Conservation (phyloP, 2,329 filamentous ascomycete genomes). For the Scopulariopsis brevicaulis region DNA sequence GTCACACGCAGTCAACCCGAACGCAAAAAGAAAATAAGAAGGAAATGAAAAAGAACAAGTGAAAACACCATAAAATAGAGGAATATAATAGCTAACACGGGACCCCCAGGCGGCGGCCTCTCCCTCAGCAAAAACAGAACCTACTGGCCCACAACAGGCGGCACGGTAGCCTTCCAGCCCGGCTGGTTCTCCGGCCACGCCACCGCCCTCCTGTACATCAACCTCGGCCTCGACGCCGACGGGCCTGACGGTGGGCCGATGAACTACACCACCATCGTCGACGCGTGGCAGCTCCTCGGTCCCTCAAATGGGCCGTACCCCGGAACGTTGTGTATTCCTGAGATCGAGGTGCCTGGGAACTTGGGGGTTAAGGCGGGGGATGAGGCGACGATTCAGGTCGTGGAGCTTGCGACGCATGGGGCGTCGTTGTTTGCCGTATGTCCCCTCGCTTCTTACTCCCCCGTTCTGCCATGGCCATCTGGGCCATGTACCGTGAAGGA, state of each 20-base stretch:
- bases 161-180: constrained; percentile 67
- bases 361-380: constrained; percentile 54
- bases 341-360: constrained; percentile 58
- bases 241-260: constrained; percentile 25
- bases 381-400: constrained; percentile 69
- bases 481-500: neutral
- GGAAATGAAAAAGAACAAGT: too few relatives aligned
- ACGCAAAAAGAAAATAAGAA: too few relatives aligned
- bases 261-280: constrained; percentile 51
- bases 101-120: constrained; percentile 73
- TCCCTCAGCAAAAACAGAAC: constrained; percentile 61
- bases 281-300: constrained; percentile 64
- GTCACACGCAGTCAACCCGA: too few relatives aligned
- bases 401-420: constrained; percentile 64
- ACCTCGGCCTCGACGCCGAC: constrained; percentile 61
- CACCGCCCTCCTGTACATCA: constrained; percentile 69
- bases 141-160: constrained; percentile 67
- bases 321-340: constrained; percentile 69
- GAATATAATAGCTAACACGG: neutral
- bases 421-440: constrained; percentile 62
- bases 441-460: constrained; percentile 7
- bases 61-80: too few relatives aligned
- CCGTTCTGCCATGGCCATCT: neutral
- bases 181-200: constrained; percentile 79
- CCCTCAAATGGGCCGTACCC: constrained; percentile 63